A percentile compares a stretch with the other conserved stretches of the same genome.
Evolutionary conservation across 805 yeast species (phyloP).

Genomic region (Candida broadrunensis): DNA sequence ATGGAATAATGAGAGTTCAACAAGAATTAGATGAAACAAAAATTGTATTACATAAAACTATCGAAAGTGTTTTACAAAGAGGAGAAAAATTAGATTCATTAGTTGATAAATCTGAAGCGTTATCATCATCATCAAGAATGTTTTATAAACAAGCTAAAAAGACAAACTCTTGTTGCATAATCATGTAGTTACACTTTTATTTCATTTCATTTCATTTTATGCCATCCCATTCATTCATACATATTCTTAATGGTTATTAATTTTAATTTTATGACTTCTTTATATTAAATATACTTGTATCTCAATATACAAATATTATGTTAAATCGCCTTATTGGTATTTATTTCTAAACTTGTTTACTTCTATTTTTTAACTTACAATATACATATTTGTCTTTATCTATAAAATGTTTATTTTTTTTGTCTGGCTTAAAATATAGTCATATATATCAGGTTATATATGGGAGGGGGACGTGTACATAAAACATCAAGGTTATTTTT

Average conservation of each 20-base stretch:
- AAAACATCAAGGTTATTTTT: too few relatives aligned
- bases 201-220: not conserved
- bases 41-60: conserved; percentile 92
- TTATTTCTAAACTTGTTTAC: too few relatives aligned
- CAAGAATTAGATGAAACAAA: conserved; percentile 97
- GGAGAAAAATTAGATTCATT: conserved; percentile 94
- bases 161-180: conserved; percentile 78
- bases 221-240: too few relatives aligned
- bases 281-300: not conserved
- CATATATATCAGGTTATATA: too few relatives aligned
- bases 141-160: conserved; percentile 97
- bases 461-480: too few relatives aligned
- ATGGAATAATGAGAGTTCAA: conserved; percentile 94
- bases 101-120: conserved; percentile 93
- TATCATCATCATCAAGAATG: conserved; percentile 84
- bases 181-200: conserved; percentile 45
- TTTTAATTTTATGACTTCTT: not conserved
- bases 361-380: too few relatives aligned
- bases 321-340: too few relatives aligned
- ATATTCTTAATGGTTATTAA: not conserved
- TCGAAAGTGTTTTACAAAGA: conserved; percentile 89
- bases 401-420: too few relatives aligned
- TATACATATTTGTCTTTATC: too few relatives aligned
- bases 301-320: too few relatives aligned
- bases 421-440: too few relatives aligned